A percentile compares a stretch with the other conserved stretches of the same genome.
These are phyloP conservation scores for Jatropha curcas DNA, from an alignment of 345 rosid species.

Conservation along the genomic window DNA sequence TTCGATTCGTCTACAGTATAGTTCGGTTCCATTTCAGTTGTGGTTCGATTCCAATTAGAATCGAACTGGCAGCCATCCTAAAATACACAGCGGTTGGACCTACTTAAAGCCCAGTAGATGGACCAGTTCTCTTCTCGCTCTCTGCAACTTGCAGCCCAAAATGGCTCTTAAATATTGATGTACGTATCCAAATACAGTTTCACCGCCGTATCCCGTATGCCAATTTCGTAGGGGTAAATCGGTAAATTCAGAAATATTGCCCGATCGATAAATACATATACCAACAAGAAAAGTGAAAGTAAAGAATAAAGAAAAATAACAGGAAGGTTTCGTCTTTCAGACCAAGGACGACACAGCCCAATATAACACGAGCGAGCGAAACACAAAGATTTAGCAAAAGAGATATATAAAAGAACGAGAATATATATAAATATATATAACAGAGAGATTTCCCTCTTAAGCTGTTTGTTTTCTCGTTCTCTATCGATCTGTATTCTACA, in stretches of 20 bases:
- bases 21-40: no score
- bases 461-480: constrained; percentile 24
- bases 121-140: no score
- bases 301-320: constrained; percentile 1
- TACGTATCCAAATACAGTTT: background rate
- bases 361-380: constrained; percentile 31
- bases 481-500: constrained; percentile 42
- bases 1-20: no score
- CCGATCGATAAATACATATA: background rate
- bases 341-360: constrained; percentile 40
- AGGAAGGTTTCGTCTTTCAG: constrained; percentile 60
- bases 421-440: constrained; percentile 18
- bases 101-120: no score
- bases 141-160: background rate
- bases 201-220: background rate
- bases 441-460: constrained; percentile 29
- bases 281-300: background rate
- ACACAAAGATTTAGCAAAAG: constrained; percentile 30
- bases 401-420: background rate
- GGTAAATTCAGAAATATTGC: background rate
- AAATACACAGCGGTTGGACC: no score
- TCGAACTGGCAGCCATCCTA: no score
- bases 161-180: background rate
- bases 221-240: background rate
- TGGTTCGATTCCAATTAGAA: no score